These are phyloP conservation scores for Colletotrichum sp. DNA, from an alignment of 2,329 filamentous ascomycete genomes.

Conservation along the genomic window DNA sequence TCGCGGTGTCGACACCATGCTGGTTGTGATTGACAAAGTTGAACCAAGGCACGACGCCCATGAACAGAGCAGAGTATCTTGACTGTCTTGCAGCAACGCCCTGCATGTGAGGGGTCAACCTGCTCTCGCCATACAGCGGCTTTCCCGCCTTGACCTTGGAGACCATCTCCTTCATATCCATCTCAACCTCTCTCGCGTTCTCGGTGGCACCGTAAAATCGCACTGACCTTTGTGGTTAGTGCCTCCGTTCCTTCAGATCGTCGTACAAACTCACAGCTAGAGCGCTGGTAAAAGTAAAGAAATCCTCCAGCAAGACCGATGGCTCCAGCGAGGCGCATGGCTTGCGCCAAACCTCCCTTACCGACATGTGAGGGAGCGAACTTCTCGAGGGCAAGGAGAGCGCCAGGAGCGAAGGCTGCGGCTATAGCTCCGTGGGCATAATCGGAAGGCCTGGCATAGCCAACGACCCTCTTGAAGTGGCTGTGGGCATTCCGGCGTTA, in stretches of 20 bases:
- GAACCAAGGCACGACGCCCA: conserved; percentile 91
- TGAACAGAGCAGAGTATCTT: conserved; percentile 84
- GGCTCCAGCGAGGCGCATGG: conserved; percentile 79
- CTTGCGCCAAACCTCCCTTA: conserved; percentile 79
- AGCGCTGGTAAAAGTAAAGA: conserved; percentile 84
- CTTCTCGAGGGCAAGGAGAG: conserved; percentile 81
- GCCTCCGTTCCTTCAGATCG: not conserved
- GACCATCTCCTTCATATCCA: conserved; percentile 99
- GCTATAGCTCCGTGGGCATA: conserved; percentile 74
- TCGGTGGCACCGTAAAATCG: conserved; percentile 96
- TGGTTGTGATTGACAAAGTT: conserved; percentile 97
- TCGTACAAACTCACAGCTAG: conserved; percentile 67
- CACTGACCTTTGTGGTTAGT: conserved; percentile 54
- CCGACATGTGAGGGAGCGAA: conserved; percentile 85
- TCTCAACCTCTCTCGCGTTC: conserved; percentile 87
- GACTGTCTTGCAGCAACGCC: conserved; percentile 92
- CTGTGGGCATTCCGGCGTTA: conserved; percentile 47
- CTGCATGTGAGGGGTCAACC: conserved; percentile 86
- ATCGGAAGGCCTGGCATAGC: conserved; percentile 86
- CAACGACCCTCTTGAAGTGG: conserved; percentile 88
- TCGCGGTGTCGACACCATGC: conserved; percentile 97
- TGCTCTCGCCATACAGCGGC: conserved; percentile 84
- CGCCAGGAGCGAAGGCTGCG: conserved; percentile 73
- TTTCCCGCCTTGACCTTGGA: conserved; percentile 92
- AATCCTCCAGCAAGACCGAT: conserved; percentile 81